A percentile compares a stretch with the other conserved stretches of the same genome.
These are phyloP conservation scores for Fusarium circinatum DNA, from an alignment of 2,329 filamentous ascomycete species.

Conservation along the genomic window DNA sequence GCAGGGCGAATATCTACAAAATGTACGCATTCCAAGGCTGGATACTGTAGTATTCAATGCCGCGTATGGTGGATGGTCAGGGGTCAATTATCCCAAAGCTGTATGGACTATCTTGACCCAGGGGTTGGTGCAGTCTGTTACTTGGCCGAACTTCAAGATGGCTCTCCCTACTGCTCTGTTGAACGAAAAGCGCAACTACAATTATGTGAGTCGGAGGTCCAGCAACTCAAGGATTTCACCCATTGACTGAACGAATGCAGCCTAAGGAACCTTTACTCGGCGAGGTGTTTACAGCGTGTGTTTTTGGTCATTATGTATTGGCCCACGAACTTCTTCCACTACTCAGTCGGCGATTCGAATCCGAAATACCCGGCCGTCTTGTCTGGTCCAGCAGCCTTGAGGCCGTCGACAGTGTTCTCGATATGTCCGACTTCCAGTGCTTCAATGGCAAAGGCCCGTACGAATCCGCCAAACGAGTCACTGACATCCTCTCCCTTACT, in stretches of 20 bases:
- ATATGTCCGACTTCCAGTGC: slow-evolving; percentile 79
- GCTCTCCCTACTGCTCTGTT: slow-evolving; percentile 60
- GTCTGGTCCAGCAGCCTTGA: slow-evolving; percentile 92
- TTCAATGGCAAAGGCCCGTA: slow-evolving; percentile 73
- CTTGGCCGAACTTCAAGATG: slow-evolving; percentile 83
- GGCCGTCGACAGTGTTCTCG: slow-evolving; percentile 64
- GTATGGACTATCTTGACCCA: slow-evolving; percentile 63
- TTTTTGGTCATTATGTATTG: slow-evolving; percentile 95
- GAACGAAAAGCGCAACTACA: slow-evolving; percentile 50
- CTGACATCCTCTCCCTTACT: slow-evolving; percentile 84
- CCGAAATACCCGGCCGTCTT: slow-evolving; percentile 69
- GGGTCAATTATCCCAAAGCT: slow-evolving; percentile 75
- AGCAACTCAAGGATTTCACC: background rate
- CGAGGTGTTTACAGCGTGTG: slow-evolving; percentile 87
- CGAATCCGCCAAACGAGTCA: slow-evolving; percentile 87
- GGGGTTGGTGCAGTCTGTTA: slow-evolving; percentile 73
- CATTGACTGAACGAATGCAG: slow-evolving; percentile 50
- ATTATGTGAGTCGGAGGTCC: slow-evolving; percentile 45
- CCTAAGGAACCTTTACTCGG: slow-evolving; percentile 70
- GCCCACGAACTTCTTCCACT: slow-evolving; percentile 82
- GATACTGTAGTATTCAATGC: slow-evolving; percentile 88
- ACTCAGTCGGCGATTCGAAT: slow-evolving; percentile 61
- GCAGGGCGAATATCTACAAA: slow-evolving; percentile 51
- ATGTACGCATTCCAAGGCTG: slow-evolving; percentile 72
- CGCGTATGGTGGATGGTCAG: slow-evolving; percentile 86